phyloP scores from a whole-genome alignment of 2,329 filamentous ascomycete genomes.

The Trichoderma sp. region DNA sequence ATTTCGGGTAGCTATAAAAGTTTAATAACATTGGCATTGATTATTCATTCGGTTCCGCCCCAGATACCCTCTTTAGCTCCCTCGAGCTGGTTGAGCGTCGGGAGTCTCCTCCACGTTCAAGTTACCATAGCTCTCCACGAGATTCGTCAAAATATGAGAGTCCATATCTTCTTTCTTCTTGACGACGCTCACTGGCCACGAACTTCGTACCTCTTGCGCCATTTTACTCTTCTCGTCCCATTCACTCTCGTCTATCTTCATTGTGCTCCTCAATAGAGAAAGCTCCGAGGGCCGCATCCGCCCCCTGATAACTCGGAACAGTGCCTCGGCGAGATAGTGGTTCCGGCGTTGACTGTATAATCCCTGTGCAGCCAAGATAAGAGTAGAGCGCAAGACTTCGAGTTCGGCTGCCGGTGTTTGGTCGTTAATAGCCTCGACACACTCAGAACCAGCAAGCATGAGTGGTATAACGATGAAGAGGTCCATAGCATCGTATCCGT shows the following conservation, averaged over 20 bases:
- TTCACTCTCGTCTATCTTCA: slow-evolving; percentile 23
- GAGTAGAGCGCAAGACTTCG: neutral
- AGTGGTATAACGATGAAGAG: slow-evolving; percentile 31
- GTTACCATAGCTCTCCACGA: neutral
- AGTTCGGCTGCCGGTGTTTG: neutral
- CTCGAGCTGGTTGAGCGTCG: neutral
- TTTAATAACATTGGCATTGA: neutral
- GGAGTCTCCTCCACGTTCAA: neutral
- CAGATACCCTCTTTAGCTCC: neutral
- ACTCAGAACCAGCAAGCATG: slow-evolving; percentile 24
- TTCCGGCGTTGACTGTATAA: slow-evolving; percentile 34
- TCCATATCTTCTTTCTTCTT: slow-evolving; percentile 30
- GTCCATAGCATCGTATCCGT: slow-evolving; percentile 25
- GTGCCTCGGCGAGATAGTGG: slow-evolving; percentile 33
- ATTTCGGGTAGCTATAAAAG: neutral
- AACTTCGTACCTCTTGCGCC: slow-evolving; percentile 28
- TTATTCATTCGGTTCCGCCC: no score
- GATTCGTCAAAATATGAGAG: slow-evolving; percentile 21
- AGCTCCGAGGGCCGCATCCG: slow-evolving; percentile 28
- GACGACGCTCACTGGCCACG: slow-evolving; percentile 33
- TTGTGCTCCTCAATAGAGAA: neutral
- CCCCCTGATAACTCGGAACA: slow-evolving; percentile 34
- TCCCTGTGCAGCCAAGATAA: slow-evolving; percentile 34
- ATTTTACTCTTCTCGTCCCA: slow-evolving; percentile 22
- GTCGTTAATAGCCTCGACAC: neutral